A percentile compares a stretch with the other conserved stretches of the same genome.
Evolutionary conservation across 2,329 filamentous ascomycete species (phyloP).

Genomic region (Diaporthe citrichinensis): DNA sequence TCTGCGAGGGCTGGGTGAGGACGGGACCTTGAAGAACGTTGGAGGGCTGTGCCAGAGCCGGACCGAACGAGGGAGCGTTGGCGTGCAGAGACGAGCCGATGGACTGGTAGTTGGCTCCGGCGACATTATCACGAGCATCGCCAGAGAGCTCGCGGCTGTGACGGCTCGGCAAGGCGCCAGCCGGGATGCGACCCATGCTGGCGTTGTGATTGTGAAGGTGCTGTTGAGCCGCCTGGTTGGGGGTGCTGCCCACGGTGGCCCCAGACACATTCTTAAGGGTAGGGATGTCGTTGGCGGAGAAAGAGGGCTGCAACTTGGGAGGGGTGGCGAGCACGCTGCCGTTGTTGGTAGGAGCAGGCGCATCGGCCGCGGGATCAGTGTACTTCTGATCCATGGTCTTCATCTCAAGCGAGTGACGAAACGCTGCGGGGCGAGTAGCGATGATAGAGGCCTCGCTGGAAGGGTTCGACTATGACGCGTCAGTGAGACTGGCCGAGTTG

Average conservation of each 20-base stretch:
- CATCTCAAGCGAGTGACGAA: constrained; percentile 72
- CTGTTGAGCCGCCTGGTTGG: constrained; percentile 73
- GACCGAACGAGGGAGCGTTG: constrained; percentile 84
- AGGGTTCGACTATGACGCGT: constrained; percentile 52
- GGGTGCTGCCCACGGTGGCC: constrained; percentile 62
- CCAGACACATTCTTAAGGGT: constrained; percentile 81
- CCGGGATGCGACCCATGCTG: constrained; percentile 84
- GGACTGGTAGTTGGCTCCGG: constrained; percentile 66
- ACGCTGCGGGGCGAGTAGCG: constrained; percentile 62
- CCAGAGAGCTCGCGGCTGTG: constrained; percentile 80
- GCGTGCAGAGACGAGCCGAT: constrained; percentile 83
- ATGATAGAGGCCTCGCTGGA: constrained; percentile 62
- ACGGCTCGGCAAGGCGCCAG: constrained; percentile 74
- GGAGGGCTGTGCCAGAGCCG: constrained; percentile 61
- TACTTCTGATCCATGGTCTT: constrained; percentile 60
- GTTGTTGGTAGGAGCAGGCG: constrained; percentile 61
- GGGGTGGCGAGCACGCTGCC: constrained; percentile 68
- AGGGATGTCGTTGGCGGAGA: constrained; percentile 90
- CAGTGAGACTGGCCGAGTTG: constrained; percentile 53
- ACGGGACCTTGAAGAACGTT: constrained; percentile 32
- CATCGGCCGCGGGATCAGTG: constrained; percentile 61
- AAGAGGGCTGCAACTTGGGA: constrained; percentile 87
- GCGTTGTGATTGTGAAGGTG: constrained; percentile 84
- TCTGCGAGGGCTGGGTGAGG: constrained; percentile 30
- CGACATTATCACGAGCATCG: constrained; percentile 54